phyloP scores from a whole-genome alignment of 2,329 filamentous ascomycete genomes.

The Trichothecium roseum region DNA sequence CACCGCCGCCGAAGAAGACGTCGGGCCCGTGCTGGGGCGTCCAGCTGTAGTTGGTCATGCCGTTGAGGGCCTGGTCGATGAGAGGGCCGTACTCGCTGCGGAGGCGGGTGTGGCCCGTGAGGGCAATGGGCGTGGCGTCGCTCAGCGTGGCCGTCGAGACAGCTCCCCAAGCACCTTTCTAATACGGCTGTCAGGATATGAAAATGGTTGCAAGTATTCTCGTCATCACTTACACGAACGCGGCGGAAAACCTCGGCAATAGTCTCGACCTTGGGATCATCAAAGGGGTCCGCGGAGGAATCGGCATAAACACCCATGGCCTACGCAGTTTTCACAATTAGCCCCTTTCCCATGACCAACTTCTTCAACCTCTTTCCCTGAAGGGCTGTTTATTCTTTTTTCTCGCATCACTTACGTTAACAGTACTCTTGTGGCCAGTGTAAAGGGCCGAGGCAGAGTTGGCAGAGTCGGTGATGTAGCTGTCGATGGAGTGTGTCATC shows the following conservation, averaged over 20 bases:
- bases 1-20: slow-evolving; percentile 74
- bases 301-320: slow-evolving; percentile 56
- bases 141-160: slow-evolving; percentile 75
- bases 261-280: slow-evolving; percentile 80
- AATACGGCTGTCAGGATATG: no score
- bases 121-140: slow-evolving; percentile 71
- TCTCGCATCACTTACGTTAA: slow-evolving; percentile 41
- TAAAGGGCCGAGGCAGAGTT: slow-evolving; percentile 78
- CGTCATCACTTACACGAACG: slow-evolving; percentile 51
- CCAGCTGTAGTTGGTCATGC: slow-evolving; percentile 73
- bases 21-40: slow-evolving; percentile 64
- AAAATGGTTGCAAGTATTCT: no score
- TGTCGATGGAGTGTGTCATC: slow-evolving; percentile 81
- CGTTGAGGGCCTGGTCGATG: slow-evolving; percentile 67
- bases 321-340: not conserved
- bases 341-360: no score
- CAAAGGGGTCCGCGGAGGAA: slow-evolving; percentile 60
- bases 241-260: slow-evolving; percentile 70
- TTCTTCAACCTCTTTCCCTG: slow-evolving; percentile 38
- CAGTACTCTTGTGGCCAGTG: slow-evolving; percentile 72
- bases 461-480: slow-evolving; percentile 77
- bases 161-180: slow-evolving; percentile 48
- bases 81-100: slow-evolving; percentile 61
- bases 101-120: slow-evolving; percentile 62
- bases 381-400: slow-evolving; percentile 20